Conservation (phyloP, 352 stramenopile species). For the Phytopythium montanum region DNA sequence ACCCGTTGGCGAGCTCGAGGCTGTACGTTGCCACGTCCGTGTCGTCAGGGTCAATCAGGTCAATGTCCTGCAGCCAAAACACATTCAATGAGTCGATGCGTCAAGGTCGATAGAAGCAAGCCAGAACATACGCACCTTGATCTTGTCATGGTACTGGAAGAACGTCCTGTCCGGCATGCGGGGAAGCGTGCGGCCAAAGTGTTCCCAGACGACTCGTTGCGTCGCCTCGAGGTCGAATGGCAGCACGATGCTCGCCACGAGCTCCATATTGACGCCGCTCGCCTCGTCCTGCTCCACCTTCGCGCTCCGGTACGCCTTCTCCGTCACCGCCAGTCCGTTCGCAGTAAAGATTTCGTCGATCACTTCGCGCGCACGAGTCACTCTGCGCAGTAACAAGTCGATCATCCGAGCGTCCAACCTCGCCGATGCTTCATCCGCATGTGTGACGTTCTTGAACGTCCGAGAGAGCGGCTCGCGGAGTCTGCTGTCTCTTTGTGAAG, state of each 20-base stretch:
- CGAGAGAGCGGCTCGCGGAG: conserved; percentile 9
- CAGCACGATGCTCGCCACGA: conserved; percentile 23
- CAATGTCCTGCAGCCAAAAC: background rate
- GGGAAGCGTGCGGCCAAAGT: conserved; percentile 9
- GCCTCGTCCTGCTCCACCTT: conserved; percentile 12
- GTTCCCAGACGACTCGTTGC: conserved; percentile 16
- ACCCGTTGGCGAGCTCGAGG: background rate
- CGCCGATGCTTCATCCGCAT: background rate
- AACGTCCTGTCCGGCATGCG: conserved; percentile 1
- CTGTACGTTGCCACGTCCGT: background rate
- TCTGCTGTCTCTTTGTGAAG: background rate
- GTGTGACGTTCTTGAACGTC: conserved; percentile 13
- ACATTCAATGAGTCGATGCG: background rate
- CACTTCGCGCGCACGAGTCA: background rate
- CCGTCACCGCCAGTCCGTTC: conserved; percentile 7
- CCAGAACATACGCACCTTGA: conserved; percentile 40
- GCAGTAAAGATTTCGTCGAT: conserved; percentile 1
- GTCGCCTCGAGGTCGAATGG: conserved; percentile 18
- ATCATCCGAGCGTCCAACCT: conserved; percentile 3
- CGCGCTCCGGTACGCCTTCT: conserved; percentile 13
- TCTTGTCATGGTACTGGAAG: conserved; percentile 46
- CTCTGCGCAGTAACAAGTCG: background rate
- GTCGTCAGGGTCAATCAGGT: background rate
- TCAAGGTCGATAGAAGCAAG: conserved; percentile 28
- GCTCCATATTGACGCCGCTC: conserved; percentile 17